These are phyloP conservation scores for Teunomyces cretensis DNA, from an alignment of 805 yeast genomes.

Conservation along the genomic window DNA sequence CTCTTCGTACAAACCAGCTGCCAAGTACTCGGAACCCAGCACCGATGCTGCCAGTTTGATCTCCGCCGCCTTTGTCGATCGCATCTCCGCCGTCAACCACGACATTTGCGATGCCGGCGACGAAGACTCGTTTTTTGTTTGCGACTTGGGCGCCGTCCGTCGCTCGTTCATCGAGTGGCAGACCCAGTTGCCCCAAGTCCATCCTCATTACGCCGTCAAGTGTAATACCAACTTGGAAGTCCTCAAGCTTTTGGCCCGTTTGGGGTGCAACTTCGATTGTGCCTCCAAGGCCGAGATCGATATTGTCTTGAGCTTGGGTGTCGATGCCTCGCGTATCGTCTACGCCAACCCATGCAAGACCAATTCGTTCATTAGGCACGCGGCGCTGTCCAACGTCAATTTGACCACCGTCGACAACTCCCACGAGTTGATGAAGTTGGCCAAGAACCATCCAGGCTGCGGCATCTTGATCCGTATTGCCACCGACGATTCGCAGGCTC, in stretches of 20 bases:
- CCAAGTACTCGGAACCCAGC: not conserved
- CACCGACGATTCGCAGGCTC: constrained; percentile 87
- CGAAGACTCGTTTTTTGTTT: constrained; percentile 84
- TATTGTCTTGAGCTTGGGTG: constrained; percentile 59
- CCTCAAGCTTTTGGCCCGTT: constrained; percentile 51
- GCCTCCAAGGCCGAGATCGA: constrained; percentile 87
- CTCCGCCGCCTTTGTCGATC: constrained; percentile 35
- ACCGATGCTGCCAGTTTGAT: not conserved
- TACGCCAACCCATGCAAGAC: constrained; percentile 96
- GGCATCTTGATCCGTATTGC: constrained; percentile 74
- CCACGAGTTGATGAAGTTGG: constrained; percentile 78
- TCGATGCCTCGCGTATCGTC: constrained; percentile 64
- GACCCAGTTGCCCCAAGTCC: constrained; percentile 62
- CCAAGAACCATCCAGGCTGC: constrained; percentile 65
- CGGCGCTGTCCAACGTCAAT: constrained; percentile 53
- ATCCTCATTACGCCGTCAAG: constrained; percentile 93
- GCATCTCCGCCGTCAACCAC: constrained; percentile 47
- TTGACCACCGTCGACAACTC: constrained; percentile 88
- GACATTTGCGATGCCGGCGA: constrained; percentile 69
- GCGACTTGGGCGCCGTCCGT: constrained; percentile 74
- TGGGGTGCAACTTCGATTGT: constrained; percentile 87
- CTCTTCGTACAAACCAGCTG: not conserved
- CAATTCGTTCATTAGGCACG: constrained; percentile 74
- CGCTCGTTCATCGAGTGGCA: constrained; percentile 67
- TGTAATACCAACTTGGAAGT: constrained; percentile 78